phyloP scores from a whole-genome alignment of 768 basidiomycete species.

The Leccinellum luteum region DNA sequence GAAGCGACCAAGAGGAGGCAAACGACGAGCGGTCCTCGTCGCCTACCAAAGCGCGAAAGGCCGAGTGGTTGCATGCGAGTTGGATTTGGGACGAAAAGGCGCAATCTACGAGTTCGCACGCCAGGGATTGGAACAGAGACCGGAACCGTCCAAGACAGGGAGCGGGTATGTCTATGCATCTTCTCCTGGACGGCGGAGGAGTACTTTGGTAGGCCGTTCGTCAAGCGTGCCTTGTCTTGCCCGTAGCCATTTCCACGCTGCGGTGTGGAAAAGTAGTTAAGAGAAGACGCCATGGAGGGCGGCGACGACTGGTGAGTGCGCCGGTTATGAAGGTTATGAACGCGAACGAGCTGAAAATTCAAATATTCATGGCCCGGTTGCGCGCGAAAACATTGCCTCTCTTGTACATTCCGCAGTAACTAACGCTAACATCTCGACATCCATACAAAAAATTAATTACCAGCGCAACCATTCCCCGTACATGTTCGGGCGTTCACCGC shows the following conservation, averaged over 20 bases:
- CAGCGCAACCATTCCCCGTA: constrained; percentile 70
- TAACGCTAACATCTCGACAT: background rate
- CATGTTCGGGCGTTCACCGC: constrained; percentile 89
- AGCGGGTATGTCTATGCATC: constrained; percentile 44
- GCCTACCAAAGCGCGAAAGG: constrained; percentile 55
- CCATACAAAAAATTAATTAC: constrained; percentile 6
- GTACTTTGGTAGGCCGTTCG: constrained; percentile 45
- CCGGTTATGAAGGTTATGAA: constrained; percentile 10
- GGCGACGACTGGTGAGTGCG: constrained; percentile 15
- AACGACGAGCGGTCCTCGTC: constrained; percentile 54
- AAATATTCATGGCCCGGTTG: background rate
- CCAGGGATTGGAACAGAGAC: constrained; percentile 62
- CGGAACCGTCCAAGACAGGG: constrained; percentile 56
- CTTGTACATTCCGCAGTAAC: constrained; percentile 26
- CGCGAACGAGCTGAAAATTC: constrained; percentile 18
- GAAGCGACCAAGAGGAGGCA: constrained; percentile 44
- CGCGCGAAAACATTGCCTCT: constrained; percentile 29
- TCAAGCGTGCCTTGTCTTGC: constrained; percentile 40
- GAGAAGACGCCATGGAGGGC: constrained; percentile 43
- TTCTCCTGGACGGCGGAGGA: constrained; percentile 69
- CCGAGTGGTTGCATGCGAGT: constrained; percentile 56
- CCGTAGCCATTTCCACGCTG: constrained; percentile 45
- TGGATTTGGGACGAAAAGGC: constrained; percentile 60
- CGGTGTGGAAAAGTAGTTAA: constrained; percentile 45
- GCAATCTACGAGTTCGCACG: constrained; percentile 51